Evolutionary conservation across 2,329 filamentous ascomycete genomes (phyloP), one percentile per base, ranked within the genome.

Genomic region (Fusarium denticulatum): DNA sequence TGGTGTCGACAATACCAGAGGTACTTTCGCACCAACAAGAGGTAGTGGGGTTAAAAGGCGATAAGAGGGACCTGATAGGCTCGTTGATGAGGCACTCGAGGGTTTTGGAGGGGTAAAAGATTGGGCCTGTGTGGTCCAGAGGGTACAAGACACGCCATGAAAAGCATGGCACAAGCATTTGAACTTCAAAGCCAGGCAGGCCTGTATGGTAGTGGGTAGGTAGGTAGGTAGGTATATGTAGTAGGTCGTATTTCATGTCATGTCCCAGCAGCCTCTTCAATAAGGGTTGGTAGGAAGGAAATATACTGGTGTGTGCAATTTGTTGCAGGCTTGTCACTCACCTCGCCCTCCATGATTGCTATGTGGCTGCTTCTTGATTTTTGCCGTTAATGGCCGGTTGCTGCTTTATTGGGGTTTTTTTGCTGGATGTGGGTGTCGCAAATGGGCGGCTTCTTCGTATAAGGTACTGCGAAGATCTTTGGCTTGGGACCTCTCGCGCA

Each of bases 281-380:
- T 42, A 40, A 39, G 49, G 45, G 36, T 30, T 18, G 45, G 16
- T 20, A 53, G n/a, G 20, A 49, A 43, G 20, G n/a, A 49, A 47
- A 42, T n/a, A 30, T 43, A 37, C 36, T 11, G 16, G 16, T 20
- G 53, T 39, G 11, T 37, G 58, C 28, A 28, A 39, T 45, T 49
- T 40, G 32, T 30, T 63, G 58, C 20, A 57, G 34, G 24, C n/a
- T 43, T 49, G 46, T 39, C 32, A 77, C 76, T 78, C 67, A 78
- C 76, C 65, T 78, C 69, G 69, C 73, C 74, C 43, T 78, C 76
- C 76, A 78, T 78, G 74, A 47, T 73, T 66, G 57, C 59, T 69
- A 28, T 52, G 58, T 62, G 46, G 53, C 58, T 69, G 47, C 47
- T 67, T 69, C 57, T 73, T 60, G 47, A 30, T 40, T 47, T 47